phyloP scores from a whole-genome alignment of 352 stramenopile species.

The Phytophthora multivora region DNA sequence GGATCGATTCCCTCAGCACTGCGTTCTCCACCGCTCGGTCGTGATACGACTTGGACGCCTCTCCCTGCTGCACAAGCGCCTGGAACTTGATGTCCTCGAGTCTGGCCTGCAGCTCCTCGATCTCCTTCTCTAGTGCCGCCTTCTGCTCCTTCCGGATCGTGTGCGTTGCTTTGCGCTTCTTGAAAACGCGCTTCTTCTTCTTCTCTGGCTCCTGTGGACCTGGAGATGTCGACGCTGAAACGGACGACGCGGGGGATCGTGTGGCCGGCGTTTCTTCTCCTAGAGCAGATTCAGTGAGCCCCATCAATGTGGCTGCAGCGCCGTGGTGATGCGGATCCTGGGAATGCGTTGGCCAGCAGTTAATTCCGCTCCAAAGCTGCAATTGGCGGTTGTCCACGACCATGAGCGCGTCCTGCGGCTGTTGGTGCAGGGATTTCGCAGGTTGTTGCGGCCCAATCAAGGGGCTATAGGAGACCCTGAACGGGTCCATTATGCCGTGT shows the following conservation, averaged over 20 bases:
- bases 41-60: conserved; percentile 24
- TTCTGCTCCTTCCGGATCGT: conserved; percentile 53
- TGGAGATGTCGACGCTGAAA: conserved; percentile 4
- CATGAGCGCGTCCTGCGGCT: conserved; percentile 24
- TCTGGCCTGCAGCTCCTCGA: conserved; percentile 31
- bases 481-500: conserved; percentile 14
- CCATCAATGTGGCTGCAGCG: conserved; percentile 14
- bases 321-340: conserved; percentile 5
- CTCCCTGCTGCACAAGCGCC: conserved; percentile 30
- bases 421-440: background rate
- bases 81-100: conserved; percentile 46
- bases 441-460: too few species aligned
- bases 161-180: conserved; percentile 46
- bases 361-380: conserved; percentile 20
- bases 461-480: background rate
- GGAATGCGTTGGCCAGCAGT: conserved; percentile 4
- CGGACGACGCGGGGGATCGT: conserved; percentile 14
- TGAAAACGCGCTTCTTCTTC: conserved; percentile 41
- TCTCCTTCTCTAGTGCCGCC: conserved; percentile 33
- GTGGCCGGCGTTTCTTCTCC: conserved; percentile 7
- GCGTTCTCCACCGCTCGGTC: conserved; percentile 29
- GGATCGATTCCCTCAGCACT: conserved; percentile 33
- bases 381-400: conserved; percentile 28
- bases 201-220: conserved; percentile 2
- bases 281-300: background rate